Base-by-base conservation (phyloP, 2,329 filamentous ascomycete genomes). In the Madurella fahalii region DNA sequence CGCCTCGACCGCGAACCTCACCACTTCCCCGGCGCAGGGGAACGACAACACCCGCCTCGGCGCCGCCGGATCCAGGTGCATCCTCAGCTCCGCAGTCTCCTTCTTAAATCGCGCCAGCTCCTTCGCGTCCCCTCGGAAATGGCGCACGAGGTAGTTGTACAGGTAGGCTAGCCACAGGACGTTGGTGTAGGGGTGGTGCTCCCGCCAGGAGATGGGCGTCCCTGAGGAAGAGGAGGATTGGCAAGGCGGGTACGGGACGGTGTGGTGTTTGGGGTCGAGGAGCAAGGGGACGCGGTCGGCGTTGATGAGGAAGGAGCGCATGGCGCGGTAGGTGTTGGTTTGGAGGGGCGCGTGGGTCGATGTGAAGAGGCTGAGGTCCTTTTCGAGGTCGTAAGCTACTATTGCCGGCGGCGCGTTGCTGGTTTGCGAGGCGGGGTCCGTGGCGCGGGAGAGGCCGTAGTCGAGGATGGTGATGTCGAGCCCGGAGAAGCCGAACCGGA, bases 81-180 rank as follows among this genome's bases (percentile, higher is more conserved):
- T 65, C 77, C 78, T 80, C 60, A 85, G 63, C 66, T 84, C 80
- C 51, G 66, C 70, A 1, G 80, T 83, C 41, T 71, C 67, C 15
- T 68, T 69, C 54, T 70, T 72, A 62, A 84, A 85, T 2, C 60
- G 57, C 4, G 63, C 64, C 12, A 83, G 64, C 17, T 78, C 74
- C 54, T 69, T 72, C 60, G 72, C 74, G 9, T 73, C 69, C 5
- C 80, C 80, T 11, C 61, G 58, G 59, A 81, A 84, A 56, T 77
- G 71, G 7, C 58, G 61, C 2, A 71, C 62, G 53, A 84, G 67
- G 65, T 83, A 84, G 37, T 74, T 69, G 61, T 84, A 84, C 5
- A 84, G 70, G 58, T 85, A 86, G 2, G 81, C 79, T 41, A 86
- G 73, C 83, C 83, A 86, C 16, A 86, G 69, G 1, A 85, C 81